Conservation (phyloP, 441 rosid species). For the Syzygium syzygioides region DNA sequence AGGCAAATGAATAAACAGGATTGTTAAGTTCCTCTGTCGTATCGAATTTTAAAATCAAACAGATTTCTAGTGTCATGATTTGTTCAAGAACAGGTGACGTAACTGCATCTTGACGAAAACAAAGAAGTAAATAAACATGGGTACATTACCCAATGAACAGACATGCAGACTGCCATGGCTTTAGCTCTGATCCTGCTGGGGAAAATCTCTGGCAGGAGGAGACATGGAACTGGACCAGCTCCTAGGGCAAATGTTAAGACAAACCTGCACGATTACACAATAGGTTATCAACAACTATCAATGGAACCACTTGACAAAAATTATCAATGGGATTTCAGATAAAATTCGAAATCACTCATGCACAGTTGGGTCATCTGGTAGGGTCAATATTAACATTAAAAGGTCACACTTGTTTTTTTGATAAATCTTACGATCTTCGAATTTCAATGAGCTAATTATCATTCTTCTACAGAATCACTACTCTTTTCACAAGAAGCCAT, state of each 20-base stretch:
- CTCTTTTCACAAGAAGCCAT: background rate
- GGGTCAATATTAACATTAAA: background rate
- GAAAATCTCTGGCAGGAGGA: slow-evolving; percentile 47
- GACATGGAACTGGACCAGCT: slow-evolving; percentile 57
- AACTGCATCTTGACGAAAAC: background rate
- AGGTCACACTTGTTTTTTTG: background rate
- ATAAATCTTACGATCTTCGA: background rate
- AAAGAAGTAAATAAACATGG: background rate
- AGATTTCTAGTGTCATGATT: background rate
- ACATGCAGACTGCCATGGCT: slow-evolving; percentile 50
- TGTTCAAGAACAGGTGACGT: background rate
- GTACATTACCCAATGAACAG: slow-evolving; percentile 44
- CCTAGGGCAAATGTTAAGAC: slow-evolving; percentile 46
- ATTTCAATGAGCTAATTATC: background rate
- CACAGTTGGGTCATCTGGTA: background rate
- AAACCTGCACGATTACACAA: slow-evolving; percentile 22
- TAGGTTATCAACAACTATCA: background rate
- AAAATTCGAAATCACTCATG: background rate
- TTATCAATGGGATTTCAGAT: background rate
- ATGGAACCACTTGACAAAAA: background rate
- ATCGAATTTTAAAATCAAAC: background rate
- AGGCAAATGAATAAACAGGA: background rate
- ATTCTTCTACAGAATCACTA: background rate
- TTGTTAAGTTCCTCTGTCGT: background rate
- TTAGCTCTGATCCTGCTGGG: slow-evolving; percentile 45